Conservation (phyloP, 495 filamentous ascomycete species). For the Diplogelasinospora grovesii region DNA sequence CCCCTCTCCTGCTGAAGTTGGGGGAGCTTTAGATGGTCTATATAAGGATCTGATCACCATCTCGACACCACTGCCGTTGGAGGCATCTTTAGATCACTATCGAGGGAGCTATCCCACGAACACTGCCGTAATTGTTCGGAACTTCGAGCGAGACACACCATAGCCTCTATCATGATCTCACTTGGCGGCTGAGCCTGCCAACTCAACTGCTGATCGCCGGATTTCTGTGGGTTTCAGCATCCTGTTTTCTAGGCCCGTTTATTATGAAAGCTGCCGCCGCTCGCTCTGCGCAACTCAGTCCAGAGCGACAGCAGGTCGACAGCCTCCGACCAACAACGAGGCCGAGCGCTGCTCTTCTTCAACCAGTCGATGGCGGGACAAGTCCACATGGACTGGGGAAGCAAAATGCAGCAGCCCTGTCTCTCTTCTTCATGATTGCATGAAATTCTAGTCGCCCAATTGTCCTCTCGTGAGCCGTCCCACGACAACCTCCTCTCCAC, state of each 20-base stretch:
- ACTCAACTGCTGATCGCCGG: no score
- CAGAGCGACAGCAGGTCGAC: not conserved
- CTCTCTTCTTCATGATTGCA: slow-evolving; percentile 10
- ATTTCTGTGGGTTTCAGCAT: no score
- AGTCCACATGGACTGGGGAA: slow-evolving; percentile 9
- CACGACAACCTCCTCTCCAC: slow-evolving; percentile 9
- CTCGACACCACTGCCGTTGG: no score
- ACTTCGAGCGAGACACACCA: no score
- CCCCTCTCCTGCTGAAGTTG: not conserved
- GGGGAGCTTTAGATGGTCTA: not conserved
- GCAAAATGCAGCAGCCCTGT: not conserved
- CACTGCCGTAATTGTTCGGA: no score
- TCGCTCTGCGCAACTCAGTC: not conserved
- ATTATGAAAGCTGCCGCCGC: no score
- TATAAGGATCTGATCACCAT: no score
- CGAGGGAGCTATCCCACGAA: no score
- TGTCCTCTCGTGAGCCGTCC: slow-evolving; percentile 14
- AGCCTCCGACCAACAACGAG: slow-evolving; percentile 12
- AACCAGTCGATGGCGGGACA: slow-evolving; percentile 5
- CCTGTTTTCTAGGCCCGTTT: no score
- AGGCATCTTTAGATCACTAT: no score
- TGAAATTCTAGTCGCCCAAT: slow-evolving; percentile 15
- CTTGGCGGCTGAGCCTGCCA: no score
- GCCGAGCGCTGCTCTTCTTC: not conserved
- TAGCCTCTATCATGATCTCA: no score